A percentile compares a stretch with the other conserved stretches of the same genome.
Conservation (phyloP, 177 flowering plant species). For the Vitis hybrid region DNA sequence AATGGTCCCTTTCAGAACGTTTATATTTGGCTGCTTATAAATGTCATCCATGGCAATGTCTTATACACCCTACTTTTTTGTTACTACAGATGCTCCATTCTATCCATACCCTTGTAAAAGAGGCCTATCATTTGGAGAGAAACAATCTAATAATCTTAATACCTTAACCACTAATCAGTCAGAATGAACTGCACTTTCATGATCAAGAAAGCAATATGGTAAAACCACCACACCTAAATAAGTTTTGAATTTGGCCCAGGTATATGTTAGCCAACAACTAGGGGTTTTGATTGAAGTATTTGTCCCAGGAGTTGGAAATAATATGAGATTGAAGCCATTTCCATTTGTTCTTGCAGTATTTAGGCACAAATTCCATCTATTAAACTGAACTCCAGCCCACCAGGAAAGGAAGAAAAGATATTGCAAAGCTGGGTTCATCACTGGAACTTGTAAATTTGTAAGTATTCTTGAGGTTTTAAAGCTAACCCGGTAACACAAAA, state of each 20-base stretch:
- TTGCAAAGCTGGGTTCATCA: constrained; percentile 1
- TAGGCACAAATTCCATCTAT: too few relatives aligned
- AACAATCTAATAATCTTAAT: neutral
- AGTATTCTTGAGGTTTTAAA: too few relatives aligned
- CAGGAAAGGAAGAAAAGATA: neutral
- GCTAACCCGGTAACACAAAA: too few relatives aligned
- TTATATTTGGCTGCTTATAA: neutral
- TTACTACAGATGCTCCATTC: neutral
- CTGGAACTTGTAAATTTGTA: too few relatives aligned
- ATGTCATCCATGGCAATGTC: neutral
- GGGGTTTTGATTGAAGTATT: too few relatives aligned
- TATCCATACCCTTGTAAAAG: neutral
- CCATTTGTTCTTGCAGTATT: too few relatives aligned
- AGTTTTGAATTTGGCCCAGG: too few relatives aligned
- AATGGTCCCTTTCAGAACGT: neutral
- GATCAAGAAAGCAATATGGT: neutral
- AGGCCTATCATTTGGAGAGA: neutral
- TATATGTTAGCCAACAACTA: too few relatives aligned
- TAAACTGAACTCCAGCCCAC: too few relatives aligned
- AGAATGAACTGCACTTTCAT: neutral
- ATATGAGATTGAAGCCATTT: too few relatives aligned
- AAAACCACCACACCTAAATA: neutral
- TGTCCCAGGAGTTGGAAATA: too few relatives aligned
- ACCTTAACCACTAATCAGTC: neutral
- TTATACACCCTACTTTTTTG: neutral